These are phyloP conservation scores for Podospora appendiculata DNA, from an alignment of 495 filamentous ascomycete genomes.

Conservation along the genomic window DNA sequence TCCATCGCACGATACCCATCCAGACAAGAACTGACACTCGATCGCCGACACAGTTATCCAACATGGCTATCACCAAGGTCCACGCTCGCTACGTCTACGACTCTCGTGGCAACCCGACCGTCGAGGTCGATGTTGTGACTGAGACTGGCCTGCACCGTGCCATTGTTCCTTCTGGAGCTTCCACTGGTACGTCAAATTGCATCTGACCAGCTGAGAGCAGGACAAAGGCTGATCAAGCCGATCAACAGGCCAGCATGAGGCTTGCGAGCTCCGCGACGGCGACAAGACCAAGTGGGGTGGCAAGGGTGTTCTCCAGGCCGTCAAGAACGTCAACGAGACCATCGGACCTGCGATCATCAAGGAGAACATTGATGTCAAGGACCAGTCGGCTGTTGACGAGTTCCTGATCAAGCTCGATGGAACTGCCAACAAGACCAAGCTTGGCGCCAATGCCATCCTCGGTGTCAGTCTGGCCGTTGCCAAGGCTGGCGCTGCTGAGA, in stretches of 20 bases:
- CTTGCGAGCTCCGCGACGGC: slow-evolving; percentile 96
- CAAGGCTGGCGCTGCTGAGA: slow-evolving; percentile 98
- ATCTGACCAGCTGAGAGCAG: neutral
- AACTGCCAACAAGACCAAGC: slow-evolving; percentile 92
- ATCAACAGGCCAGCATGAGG: slow-evolving; percentile 83
- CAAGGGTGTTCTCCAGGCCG: slow-evolving; percentile 95
- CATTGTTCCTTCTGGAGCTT: slow-evolving; percentile 97
- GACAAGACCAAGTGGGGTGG: slow-evolving; percentile 96
- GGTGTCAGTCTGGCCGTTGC: slow-evolving; percentile 93
- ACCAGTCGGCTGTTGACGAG: slow-evolving; percentile 85
- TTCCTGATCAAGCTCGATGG: slow-evolving; percentile 96
- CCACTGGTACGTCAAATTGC: slow-evolving; percentile 62
- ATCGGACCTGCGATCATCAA: slow-evolving; percentile 92
- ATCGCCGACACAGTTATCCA: slow-evolving; percentile 22
- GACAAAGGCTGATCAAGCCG: slow-evolving; percentile 8
- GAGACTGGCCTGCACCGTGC: slow-evolving; percentile 95
- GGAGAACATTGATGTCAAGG: slow-evolving; percentile 91
- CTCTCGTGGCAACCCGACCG: slow-evolving; percentile 96
- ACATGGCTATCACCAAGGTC: slow-evolving; percentile 95
- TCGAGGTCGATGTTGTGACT: slow-evolving; percentile 89
- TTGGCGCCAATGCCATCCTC: slow-evolving; percentile 98
- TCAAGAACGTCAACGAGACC: slow-evolving; percentile 88
- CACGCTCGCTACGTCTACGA: slow-evolving; percentile 99
- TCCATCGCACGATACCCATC: too few relatives aligned
- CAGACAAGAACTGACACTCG: neutral